phyloP scores from a whole-genome alignment of 305 asterid species.

The Solanum hybrid region DNA sequence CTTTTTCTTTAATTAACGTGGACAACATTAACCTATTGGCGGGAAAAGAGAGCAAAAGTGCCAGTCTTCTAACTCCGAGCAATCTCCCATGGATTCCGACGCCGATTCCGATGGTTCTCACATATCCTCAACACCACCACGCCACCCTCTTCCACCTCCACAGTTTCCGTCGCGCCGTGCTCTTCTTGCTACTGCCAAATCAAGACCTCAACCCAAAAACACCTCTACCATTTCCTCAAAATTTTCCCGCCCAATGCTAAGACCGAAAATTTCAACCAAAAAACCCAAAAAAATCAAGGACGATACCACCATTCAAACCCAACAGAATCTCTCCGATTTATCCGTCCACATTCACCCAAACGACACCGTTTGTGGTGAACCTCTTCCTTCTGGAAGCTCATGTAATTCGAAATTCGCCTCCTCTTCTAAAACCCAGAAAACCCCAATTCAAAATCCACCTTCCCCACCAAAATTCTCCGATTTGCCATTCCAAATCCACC shows the following conservation, averaged over 20 bases:
- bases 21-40: not conserved
- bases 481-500: slow-evolving; percentile 51
- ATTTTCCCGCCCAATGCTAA: slow-evolving; percentile 54
- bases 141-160: slow-evolving; percentile 23
- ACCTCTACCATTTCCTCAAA: slow-evolving; percentile 15
- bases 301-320: not conserved
- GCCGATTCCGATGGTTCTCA: slow-evolving; percentile 80
- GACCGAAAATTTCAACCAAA: slow-evolving; percentile 45
- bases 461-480: slow-evolving; percentile 15
- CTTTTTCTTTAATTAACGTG: not conserved
- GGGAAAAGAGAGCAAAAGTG: not conserved
- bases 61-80: not conserved
- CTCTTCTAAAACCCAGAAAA: not conserved
- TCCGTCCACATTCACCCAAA: slow-evolving; percentile 5
- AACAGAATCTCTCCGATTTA: slow-evolving; percentile 12
- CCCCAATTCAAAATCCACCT: not conserved
- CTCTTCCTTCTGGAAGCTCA: not conserved
- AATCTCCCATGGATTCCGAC: slow-evolving; percentile 53
- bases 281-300: slow-evolving; percentile 9
- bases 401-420: not conserved
- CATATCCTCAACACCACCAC: slow-evolving; percentile 79
- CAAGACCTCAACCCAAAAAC: slow-evolving; percentile 31
- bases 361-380: not conserved
- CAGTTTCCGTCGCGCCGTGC: slow-evolving; percentile 9
- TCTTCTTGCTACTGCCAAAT: slow-evolving; percentile 32